Conservation (phyloP, 1,284 basidiomycete species). For the Trichosporon sp. region DNA sequence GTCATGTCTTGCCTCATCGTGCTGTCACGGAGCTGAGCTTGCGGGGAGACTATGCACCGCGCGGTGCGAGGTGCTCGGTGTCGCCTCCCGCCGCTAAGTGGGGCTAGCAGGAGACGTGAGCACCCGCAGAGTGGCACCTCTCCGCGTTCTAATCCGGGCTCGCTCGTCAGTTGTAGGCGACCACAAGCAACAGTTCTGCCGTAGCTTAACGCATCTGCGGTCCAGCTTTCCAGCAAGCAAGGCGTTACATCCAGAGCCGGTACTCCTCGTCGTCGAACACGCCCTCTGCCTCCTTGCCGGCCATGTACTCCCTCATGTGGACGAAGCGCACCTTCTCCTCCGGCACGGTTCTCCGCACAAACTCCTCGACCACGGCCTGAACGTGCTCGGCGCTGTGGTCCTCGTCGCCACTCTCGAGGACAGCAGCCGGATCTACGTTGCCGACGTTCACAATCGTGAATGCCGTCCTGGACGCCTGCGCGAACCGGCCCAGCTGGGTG, state of each 20-base stretch:
- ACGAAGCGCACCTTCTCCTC: background rate
- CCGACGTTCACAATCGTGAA: background rate
- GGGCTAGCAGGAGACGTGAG: background rate
- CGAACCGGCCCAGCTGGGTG: background rate
- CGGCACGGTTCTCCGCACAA: background rate
- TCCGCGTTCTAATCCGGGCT: no score
- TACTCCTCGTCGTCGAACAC: slow-evolving; percentile 2
- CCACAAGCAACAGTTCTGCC: background rate
- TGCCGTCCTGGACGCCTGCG: background rate
- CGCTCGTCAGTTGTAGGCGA: background rate
- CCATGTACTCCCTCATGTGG: background rate
- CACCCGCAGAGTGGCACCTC: background rate
- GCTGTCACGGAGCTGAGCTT: no score
- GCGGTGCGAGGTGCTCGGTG: background rate
- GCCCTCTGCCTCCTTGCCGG: background rate
- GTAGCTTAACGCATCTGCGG: no score
- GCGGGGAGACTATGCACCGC: no score
- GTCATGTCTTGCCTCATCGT: background rate
- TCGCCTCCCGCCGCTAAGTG: background rate
- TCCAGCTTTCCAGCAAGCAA: background rate
- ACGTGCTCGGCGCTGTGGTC: background rate
- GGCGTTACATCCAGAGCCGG: background rate
- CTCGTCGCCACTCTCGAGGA: background rate
- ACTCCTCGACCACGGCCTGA: background rate
- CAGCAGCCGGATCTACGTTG: background rate